Base-by-base conservation (phyloP, 371 early-diverging fungal genomes). In the Mucor circinelloides region DNA sequence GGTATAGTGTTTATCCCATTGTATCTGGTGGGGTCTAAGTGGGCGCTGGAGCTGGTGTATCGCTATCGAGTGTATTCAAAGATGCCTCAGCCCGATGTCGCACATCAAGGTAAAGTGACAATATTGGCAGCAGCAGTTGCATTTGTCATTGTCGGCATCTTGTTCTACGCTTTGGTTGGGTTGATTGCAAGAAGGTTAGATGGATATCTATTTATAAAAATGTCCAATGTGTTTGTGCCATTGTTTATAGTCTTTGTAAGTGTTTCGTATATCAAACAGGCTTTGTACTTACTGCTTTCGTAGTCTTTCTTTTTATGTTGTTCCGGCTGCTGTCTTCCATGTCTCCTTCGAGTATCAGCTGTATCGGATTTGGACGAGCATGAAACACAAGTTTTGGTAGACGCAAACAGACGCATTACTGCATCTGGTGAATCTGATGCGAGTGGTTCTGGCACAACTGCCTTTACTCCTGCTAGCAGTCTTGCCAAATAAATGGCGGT, bases 1-100 rank as follows among this genome's bases (percentile, higher is more conserved):
- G 88, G 72, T 0, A 60, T 92, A n/a, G 85, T 93, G 12, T 95
- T 96, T 72, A 85, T 89, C 21, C 97, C 97, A 0, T 67, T 88
- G 10, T 95, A 93, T 70, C 69, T 94, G 23, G 78, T 87, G 21
- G 89, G 86, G 6, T 54, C 89, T 65, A 85, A 87, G 69, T 89
- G 87, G 70, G 71, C 81, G 10, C 23, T 87, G 17, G 72, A 85
- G 60, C 72, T 92, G 40, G 66, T 78, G 3, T 46, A 78, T 25
- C 79, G 88, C 23, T 87, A 86, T 46, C 64, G 69, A 21, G 66
- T 67, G 8, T 83, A 84, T 68, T 82, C 82, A 13, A 72, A 58
- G 30, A 67, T 87, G 69, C 69, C 81, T 19, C 85, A 85, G 44
- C 82, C 82, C 8, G 84, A 81, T 48, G 70, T 84, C 6, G 82